These are phyloP conservation scores for Periconia macrospinosa DNA, from an alignment of 2,329 filamentous ascomycete species.

Conservation along the genomic window DNA sequence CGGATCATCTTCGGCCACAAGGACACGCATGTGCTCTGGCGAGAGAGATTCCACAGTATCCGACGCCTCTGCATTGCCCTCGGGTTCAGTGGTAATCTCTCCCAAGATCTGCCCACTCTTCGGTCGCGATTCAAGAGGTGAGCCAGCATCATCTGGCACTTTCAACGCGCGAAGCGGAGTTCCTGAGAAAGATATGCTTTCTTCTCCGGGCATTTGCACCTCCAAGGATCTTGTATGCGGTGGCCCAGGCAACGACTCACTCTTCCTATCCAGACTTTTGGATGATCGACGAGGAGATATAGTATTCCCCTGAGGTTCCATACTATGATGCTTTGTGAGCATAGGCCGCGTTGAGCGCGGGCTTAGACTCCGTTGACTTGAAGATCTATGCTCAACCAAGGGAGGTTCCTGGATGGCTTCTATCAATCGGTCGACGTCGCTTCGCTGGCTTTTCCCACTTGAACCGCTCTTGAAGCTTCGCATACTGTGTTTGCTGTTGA, in stretches of 20 bases:
- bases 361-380: slow-evolving; percentile 21
- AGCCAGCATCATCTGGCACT: slow-evolving; percentile 47
- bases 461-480: slow-evolving; percentile 50
- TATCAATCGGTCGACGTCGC: slow-evolving; percentile 71
- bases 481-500: slow-evolving; percentile 54
- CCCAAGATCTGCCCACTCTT: slow-evolving; percentile 29
- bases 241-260: slow-evolving; percentile 16
- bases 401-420: slow-evolving; percentile 69
- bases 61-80: slow-evolving; percentile 5
- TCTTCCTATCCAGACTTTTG: slow-evolving; percentile 26
- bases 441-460: slow-evolving; percentile 51
- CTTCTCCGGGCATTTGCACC: slow-evolving; percentile 46
- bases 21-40: slow-evolving; percentile 61
- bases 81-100: slow-evolving; percentile 26
- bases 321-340: slow-evolving; percentile 31
- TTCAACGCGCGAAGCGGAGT: slow-evolving; percentile 50
- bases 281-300: slow-evolving; percentile 20
- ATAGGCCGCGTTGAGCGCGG: slow-evolving; percentile 24
- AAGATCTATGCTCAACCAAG: slow-evolving; percentile 24
- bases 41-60: slow-evolving; percentile 16
- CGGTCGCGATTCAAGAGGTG: slow-evolving; percentile 10
- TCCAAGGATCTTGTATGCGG: slow-evolving; percentile 45
- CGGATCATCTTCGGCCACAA: slow-evolving; percentile 86
- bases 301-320: slow-evolving; percentile 12
- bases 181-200: slow-evolving; percentile 43